Evolutionary conservation across 345 rosid species (phyloP).

Genomic region (Cardiospermum halicacabum): DNA sequence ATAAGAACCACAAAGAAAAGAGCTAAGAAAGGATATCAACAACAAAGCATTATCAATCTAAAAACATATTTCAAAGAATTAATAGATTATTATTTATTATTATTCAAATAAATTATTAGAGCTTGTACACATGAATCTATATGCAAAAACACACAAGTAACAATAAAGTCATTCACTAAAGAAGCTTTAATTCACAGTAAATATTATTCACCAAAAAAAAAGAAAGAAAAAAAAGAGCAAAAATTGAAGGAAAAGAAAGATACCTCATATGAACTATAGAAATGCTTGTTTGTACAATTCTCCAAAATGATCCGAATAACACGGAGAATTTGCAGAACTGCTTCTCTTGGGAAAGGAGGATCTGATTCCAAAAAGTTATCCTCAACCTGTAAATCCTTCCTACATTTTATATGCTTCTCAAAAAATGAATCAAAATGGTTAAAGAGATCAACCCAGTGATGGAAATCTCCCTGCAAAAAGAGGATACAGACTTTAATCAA

Average conservation of each 20-base stretch:
- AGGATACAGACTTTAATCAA: constrained; percentile 16
- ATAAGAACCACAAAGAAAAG: constrained; percentile 19
- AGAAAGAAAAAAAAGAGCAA: background rate
- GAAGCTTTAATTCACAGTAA: background rate
- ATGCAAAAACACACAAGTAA: background rate
- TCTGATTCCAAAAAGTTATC: constrained; percentile 63
- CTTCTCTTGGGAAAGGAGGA: constrained; percentile 81
- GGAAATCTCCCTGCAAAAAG: constrained; percentile 83
- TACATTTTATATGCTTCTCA: constrained; percentile 78
- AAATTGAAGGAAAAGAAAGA: constrained; percentile 9
- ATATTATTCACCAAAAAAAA: background rate
- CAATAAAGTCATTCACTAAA: background rate
- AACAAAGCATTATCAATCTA: background rate
- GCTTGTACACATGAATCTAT: background rate
- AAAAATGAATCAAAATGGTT: constrained; percentile 89
- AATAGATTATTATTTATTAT: background rate
- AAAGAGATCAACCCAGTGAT: constrained; percentile 98
- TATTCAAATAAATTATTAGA: background rate
- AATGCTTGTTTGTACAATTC: constrained; percentile 92
- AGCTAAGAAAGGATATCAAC: background rate
- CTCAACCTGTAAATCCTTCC: constrained; percentile 82
- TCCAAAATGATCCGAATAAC: constrained; percentile 87
- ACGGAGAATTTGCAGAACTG: constrained; percentile 86
- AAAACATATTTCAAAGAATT: background rate
- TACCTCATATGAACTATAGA: constrained; percentile 94